Base-by-base conservation (phyloP, 2,329 filamentous ascomycete species). In the Alternaria solani region DNA sequence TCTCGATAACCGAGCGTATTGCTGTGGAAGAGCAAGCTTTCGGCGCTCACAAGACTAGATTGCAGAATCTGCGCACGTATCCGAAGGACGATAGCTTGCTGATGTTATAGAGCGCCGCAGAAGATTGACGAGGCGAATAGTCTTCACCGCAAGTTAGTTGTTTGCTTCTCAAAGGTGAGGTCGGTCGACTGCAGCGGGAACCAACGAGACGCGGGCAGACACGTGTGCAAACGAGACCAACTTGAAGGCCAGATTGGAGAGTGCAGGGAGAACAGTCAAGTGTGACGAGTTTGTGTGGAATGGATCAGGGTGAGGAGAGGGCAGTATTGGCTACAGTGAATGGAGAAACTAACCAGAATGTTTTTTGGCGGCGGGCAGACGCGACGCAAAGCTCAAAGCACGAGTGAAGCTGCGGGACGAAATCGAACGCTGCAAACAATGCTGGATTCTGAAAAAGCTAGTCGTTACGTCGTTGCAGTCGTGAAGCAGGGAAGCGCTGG, bases 381-480 rank as follows among this genome's bases (percentile, higher is more conserved):
- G 62, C 60, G 58, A 59, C 57, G 54, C 20, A 52, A 61, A 49
- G 58, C 53, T 57, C 57, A 60, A 61, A 49, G 62, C 54, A 52
- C 32, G 34, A 42, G 38, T 23, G 44, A 59, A 42, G 57, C 54
- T 55, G 64, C 47, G 52, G 61, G 64, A 62, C 51, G 61, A 73
- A 75, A 61, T 66, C 60, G 56, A 78, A 78, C 72, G 74, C 76
- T 78, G 72, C 74, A 79, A 75, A 75, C 63, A 74, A 78, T 76
- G 76, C 75, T 76, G 68, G 73, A 74, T 59, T 65, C 57, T 70
- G 67, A 75, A 75, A 76, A 75, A 71, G 70, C 71, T 74, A 71
- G 74, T 79, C 76, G 77, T 79, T 63, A 78, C 52, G 72, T 79
- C 77, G 77, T 79, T 69, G 75, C 73, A 70, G 72, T 78, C 76